Conservation (phyloP, 2,329 filamentous ascomycete species). For the Fusarium burgessii region DNA sequence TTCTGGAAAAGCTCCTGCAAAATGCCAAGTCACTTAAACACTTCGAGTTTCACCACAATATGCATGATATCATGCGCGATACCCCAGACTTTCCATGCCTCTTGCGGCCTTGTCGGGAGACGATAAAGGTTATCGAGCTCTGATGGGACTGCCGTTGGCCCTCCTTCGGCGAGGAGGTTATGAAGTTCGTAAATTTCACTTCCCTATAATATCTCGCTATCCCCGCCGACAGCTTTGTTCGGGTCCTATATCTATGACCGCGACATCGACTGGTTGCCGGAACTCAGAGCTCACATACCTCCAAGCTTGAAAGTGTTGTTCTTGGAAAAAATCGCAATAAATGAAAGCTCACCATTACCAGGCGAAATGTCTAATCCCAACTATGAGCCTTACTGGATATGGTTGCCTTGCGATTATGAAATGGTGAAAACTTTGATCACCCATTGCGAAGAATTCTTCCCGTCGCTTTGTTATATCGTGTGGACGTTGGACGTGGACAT, state of each 20-base stretch:
- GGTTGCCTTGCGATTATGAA: background rate
- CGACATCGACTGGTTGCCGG: background rate
- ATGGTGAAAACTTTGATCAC: background rate
- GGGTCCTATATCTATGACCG: background rate
- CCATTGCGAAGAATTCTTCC: background rate
- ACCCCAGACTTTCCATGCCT: background rate
- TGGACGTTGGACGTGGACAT: background rate
- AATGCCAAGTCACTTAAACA: background rate
- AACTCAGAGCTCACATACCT: background rate
- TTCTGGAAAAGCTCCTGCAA: background rate
- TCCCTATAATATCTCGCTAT: background rate
- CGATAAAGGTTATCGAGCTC: background rate
- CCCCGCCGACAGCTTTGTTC: background rate
- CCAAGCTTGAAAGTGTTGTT: background rate
- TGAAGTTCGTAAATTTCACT: background rate
- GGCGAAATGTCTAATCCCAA: too few species aligned
- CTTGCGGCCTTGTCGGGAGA: background rate
- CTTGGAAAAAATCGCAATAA: background rate
- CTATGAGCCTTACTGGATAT: background rate
- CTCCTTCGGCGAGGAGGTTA: rapidly evolving
- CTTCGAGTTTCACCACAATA: background rate
- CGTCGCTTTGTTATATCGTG: background rate
- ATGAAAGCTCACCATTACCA: background rate
- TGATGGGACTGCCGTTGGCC: background rate
- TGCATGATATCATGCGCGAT: background rate